These are phyloP conservation scores for Chrysophaeum taylorii DNA, from an alignment of 352 stramenopile genomes.

Conservation along the genomic window DNA sequence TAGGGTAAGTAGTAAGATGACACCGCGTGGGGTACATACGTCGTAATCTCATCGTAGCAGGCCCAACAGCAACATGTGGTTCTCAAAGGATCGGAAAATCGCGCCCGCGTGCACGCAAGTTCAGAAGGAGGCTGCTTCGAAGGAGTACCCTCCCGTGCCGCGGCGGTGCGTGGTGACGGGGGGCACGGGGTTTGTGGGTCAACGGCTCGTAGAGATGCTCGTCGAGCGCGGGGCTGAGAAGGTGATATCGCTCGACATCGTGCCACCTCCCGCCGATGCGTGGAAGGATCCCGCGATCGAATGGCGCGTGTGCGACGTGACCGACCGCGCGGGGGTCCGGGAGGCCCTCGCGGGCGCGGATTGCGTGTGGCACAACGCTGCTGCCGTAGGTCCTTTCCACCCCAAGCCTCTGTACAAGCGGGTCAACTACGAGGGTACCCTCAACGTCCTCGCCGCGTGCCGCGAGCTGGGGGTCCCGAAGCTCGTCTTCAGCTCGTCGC, in stretches of 20 bases:
- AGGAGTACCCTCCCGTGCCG: neutral
- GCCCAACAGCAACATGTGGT: too few relatives aligned
- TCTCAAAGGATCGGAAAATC: too few relatives aligned
- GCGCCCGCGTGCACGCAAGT: too few relatives aligned
- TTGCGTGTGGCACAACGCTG: conserved; percentile 70
- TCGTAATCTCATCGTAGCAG: too few relatives aligned
- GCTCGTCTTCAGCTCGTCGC: conserved; percentile 62
- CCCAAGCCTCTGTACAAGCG: conserved; percentile 49
- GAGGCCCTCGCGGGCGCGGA: conserved; percentile 48
- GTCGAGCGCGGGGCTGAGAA: conserved; percentile 58
- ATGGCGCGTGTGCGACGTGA: conserved; percentile 55
- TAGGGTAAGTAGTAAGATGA: too few relatives aligned
- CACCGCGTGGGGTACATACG: too few relatives aligned
- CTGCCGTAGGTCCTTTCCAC: conserved; percentile 70
- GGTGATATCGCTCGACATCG: conserved; percentile 71
- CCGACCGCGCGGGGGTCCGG: conserved; percentile 48
- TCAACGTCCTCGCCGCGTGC: conserved; percentile 66
- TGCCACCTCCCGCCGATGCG: conserved; percentile 35
- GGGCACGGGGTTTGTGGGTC: conserved; percentile 66
- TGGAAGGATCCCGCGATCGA: conserved; percentile 32
- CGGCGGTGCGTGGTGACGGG: conserved; percentile 54
- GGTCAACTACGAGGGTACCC: conserved; percentile 64
- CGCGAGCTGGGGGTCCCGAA: conserved; percentile 58
- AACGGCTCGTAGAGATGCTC: conserved; percentile 74
- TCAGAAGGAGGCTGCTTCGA: neutral